phyloP scores from a whole-genome alignment of 2,329 filamentous ascomycete species.

The Fusarium buharicum region DNA sequence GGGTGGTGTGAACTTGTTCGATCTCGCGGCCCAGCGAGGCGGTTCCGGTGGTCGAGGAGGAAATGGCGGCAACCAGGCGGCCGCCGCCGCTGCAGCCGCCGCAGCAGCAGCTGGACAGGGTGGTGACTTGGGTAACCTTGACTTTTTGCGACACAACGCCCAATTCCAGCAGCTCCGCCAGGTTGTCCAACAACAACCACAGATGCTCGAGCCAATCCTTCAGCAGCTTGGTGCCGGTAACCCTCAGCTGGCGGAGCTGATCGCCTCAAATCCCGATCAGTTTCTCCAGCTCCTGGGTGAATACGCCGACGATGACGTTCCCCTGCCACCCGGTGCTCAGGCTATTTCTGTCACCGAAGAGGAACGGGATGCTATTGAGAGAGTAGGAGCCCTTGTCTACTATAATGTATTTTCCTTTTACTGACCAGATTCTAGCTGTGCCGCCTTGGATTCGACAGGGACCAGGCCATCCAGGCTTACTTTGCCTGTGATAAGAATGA shows the following conservation, averaged over 20 bases:
- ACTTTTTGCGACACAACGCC: constrained; percentile 93
- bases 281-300: constrained; percentile 92
- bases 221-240: constrained; percentile 96
- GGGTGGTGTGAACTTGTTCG: constrained; percentile 86
- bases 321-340: constrained; percentile 87
- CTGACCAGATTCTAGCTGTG: constrained; percentile 71
- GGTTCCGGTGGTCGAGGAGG: constrained; percentile 59
- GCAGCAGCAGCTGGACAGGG: constrained; percentile 63
- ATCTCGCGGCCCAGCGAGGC: constrained; percentile 83
- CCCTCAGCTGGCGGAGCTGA: constrained; percentile 91
- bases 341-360: constrained; percentile 93
- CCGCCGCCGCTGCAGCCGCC: constrained; percentile 57
- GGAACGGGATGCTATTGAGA: constrained; percentile 95
- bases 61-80: constrained; percentile 54
- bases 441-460: constrained; percentile 90
- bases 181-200: constrained; percentile 95
- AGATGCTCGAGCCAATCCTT: constrained; percentile 98
- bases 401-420: constrained; percentile 45
- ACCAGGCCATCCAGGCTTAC: constrained; percentile 96
- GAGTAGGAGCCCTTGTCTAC: constrained; percentile 65
- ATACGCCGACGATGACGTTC: constrained; percentile 84
- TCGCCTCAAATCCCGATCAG: constrained; percentile 90
- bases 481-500: constrained; percentile 99
- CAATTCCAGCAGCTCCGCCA: constrained; percentile 98
- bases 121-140: constrained; percentile 78